Evolutionary conservation across 2,329 filamentous ascomycete species (phyloP), one percentile per base, ranked within the genome.

Genomic region (Claviceps fusiformis): DNA sequence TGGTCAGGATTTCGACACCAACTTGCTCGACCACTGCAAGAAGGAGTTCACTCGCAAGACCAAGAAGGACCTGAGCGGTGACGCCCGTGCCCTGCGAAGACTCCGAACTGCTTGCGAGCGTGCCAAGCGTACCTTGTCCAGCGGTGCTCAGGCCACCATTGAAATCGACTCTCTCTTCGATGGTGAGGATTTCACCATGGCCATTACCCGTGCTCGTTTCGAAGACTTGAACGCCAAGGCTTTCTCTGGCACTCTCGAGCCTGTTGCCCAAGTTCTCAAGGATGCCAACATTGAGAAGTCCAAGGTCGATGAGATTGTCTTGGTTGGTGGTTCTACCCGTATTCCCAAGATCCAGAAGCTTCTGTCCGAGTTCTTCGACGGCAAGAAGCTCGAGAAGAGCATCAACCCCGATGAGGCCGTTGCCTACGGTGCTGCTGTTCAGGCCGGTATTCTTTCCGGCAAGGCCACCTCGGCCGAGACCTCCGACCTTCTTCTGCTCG

Each of bases 331-430:
- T 66, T 96, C 91, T 61, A 98, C 93, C 69, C 93, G 93, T 89
- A 98, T 98, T 66, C 93, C 93, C 70, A 85, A 86, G 73, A 95
- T 98, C 74, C 93, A 98, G 86, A 97, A 97, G 84, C 87, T 98
- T 63, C 85, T 98, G 64, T 91, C 86, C 78, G 93, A 98, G 76
- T 96, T 91, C 83, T 98, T 98, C 79, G 88, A 95, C 73, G 91
- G 91, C 76, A 98, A 98, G 89, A 96, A 98, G 87, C 89, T 96
- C 64, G 92, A 97, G 84, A 97, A 96, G 82, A 93, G 88, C 81
- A 97, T 97, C 80, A 98, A 98, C 84, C 93, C 93, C 67, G 93
- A 98, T 71, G 93, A 98, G 82, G 93, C 93, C 65, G 93, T 98
- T 68, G 93, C 93, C 66, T 96, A 96, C 77, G 93, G 93, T 85